Percentiles rank a stretch among this genome's conserved stretches.
Conservation (phyloP, 148 eudicot genomes). For the Camellia lanceoleosa region DNA sequence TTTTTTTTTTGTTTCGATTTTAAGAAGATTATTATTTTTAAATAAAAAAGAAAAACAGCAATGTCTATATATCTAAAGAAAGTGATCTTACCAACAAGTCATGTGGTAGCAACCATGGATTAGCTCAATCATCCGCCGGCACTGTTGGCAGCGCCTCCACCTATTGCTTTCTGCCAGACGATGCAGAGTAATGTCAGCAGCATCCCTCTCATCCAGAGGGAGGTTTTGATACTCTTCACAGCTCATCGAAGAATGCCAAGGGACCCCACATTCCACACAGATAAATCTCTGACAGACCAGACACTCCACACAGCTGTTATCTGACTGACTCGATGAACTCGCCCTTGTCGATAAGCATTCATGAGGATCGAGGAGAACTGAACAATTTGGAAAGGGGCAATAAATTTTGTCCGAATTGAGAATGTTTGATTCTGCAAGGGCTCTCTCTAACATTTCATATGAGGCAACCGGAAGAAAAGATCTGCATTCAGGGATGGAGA, state of each 20-base stretch:
- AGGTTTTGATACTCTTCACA: constrained; percentile 68
- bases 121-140: constrained; percentile 60
- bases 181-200: constrained; percentile 46
- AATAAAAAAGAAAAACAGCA: not conserved
- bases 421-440: constrained; percentile 45
- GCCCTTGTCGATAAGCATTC: constrained; percentile 49
- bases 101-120: constrained; percentile 71
- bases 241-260: constrained; percentile 72
- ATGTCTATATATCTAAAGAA: not conserved
- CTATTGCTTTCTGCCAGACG: constrained; percentile 55
- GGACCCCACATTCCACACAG: constrained; percentile 65
- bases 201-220: constrained; percentile 55
- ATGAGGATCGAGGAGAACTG: constrained; percentile 57
- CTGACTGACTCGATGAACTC: constrained; percentile 49
- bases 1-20: not conserved
- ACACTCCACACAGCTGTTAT: constrained; percentile 59
- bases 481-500: constrained; percentile 52
- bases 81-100: constrained; percentile 62
- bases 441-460: constrained; percentile 49
- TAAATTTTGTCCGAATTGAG: constrained; percentile 46
- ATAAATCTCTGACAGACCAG: constrained; percentile 59
- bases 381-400: constrained; percentile 68
- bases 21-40: not conserved
- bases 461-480: constrained; percentile 64
- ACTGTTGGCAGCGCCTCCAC: constrained; percentile 73